Percentiles rank a stretch among this genome's conserved stretches.
Evolutionary conservation across 148 eudicot genomes (phyloP).

Genomic region (Vaccinium myrtillus): DNA sequence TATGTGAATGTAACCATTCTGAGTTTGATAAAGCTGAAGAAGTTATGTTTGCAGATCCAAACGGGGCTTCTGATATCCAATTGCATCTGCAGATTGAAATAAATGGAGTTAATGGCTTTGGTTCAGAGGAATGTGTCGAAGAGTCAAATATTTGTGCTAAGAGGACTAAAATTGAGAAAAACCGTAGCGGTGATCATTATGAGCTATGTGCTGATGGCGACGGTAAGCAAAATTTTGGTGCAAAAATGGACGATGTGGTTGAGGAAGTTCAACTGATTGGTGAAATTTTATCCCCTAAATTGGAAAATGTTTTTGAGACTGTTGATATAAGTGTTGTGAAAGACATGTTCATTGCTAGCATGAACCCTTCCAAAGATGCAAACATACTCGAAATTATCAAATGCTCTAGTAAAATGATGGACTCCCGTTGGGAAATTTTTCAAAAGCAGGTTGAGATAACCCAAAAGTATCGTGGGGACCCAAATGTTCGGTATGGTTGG

Average conservation of each 20-base stretch:
- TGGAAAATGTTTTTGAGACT: slow-evolving; percentile 12
- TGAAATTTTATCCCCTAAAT: slow-evolving; percentile 12
- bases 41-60: slow-evolving; percentile 1
- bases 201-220: slow-evolving; percentile 7
- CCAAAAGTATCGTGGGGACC: slow-evolving; percentile 31
- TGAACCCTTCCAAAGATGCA: slow-evolving; percentile 19
- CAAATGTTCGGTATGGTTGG: slow-evolving; percentile 39
- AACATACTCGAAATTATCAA: slow-evolving; percentile 21
- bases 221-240: slow-evolving; percentile 5
- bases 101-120: slow-evolving; percentile 23
- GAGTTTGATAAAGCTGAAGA: slow-evolving; percentile 13
- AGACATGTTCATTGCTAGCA: slow-evolving; percentile 21
- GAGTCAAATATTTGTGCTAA: slow-evolving; percentile 29
- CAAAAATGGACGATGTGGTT: slow-evolving; percentile 12
- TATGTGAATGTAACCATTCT: slow-evolving; percentile 12
- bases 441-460: slow-evolving; percentile 38
- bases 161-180: slow-evolving; percentile 17
- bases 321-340: slow-evolving; percentile 24
- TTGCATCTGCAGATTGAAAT: slow-evolving; percentile 39
- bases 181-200: background rate
- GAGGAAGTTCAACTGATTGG: slow-evolving; percentile 13
- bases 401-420: slow-evolving; percentile 30
- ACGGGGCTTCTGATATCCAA: slow-evolving; percentile 23
- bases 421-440: slow-evolving; percentile 30
- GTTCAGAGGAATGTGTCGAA: slow-evolving; percentile 32